Conservation (phyloP, 148 eudicot species). For the Fallopia convolvulus region DNA sequence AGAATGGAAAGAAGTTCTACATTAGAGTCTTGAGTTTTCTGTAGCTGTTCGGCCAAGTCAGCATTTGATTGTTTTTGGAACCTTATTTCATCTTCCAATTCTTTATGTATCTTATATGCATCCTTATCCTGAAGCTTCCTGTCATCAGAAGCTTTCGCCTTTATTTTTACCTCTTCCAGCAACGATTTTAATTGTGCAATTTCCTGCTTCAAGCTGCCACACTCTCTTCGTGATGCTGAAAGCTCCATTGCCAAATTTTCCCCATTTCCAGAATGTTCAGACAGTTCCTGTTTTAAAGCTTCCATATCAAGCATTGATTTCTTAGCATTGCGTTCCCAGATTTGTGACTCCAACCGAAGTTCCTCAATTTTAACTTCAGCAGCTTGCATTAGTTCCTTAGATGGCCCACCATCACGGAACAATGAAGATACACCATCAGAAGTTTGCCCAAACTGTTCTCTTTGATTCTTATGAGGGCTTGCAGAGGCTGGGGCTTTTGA, state of each 20-base stretch:
- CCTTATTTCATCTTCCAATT: slow-evolving; percentile 62
- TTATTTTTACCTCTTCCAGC: slow-evolving; percentile 33
- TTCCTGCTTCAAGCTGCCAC: slow-evolving; percentile 52
- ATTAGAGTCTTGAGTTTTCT: slow-evolving; percentile 77
- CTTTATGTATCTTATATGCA: slow-evolving; percentile 35
- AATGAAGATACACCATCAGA: slow-evolving; percentile 30
- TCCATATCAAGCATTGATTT: slow-evolving; percentile 59
- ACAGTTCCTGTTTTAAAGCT: slow-evolving; percentile 42
- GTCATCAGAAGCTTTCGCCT: slow-evolving; percentile 25
- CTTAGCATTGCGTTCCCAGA: slow-evolving; percentile 78
- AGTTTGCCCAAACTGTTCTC: slow-evolving; percentile 23
- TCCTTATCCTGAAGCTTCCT: slow-evolving; percentile 28
- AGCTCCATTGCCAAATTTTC: slow-evolving; percentile 57
- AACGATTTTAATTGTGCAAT: slow-evolving; percentile 35
- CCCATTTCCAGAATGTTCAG: slow-evolving; percentile 50
- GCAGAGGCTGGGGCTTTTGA: slow-evolving; percentile 23
- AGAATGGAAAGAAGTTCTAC: slow-evolving; percentile 73
- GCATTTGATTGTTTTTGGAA: slow-evolving; percentile 52
- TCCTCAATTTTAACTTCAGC: slow-evolving; percentile 69
- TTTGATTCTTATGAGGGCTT: slow-evolving; percentile 18
- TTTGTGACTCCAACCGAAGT: slow-evolving; percentile 59
- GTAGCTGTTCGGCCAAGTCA: slow-evolving; percentile 50
- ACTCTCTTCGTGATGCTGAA: slow-evolving; percentile 48
- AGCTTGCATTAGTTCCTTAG: slow-evolving; percentile 60
- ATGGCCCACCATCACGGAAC: slow-evolving; percentile 32